Evolutionary conservation across 306 rosid genomes (phyloP).

Genomic region (Oemleria cerasiformis): DNA sequence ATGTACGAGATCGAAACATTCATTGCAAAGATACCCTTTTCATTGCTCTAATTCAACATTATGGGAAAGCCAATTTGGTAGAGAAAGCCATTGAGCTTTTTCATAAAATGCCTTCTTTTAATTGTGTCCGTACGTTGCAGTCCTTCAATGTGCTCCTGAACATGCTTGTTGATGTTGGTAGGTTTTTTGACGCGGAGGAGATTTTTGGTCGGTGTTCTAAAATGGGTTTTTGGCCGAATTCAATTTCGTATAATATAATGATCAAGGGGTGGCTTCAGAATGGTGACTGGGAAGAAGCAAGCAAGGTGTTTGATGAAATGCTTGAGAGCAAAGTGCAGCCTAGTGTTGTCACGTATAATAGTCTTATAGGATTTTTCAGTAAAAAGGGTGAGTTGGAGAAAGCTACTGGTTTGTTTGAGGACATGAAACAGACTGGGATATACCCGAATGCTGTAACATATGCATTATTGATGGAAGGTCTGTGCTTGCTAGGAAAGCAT

Average conservation of each 20-base stretch:
- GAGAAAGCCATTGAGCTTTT: conserved; percentile 64
- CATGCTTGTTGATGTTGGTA: conserved; percentile 40
- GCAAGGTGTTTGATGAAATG: conserved; percentile 78
- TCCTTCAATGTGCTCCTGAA: conserved; percentile 67
- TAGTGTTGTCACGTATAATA: conserved; percentile 88
- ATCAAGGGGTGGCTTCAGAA: conserved; percentile 62
- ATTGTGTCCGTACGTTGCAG: conserved; percentile 60
- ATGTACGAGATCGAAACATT: conserved; percentile 41
- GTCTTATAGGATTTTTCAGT: conserved; percentile 65
- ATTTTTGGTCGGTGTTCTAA: conserved; percentile 37
- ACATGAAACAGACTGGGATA: conserved; percentile 63
- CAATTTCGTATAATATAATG: conserved; percentile 65
- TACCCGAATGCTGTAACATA: conserved; percentile 69
- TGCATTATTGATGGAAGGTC: conserved; percentile 76
- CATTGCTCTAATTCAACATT: conserved; percentile 70
- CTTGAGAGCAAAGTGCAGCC: conserved; percentile 62
- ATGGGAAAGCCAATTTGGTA: conserved; percentile 43
- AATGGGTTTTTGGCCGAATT: conserved; percentile 72
- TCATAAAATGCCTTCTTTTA: conserved; percentile 50
- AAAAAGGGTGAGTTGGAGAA: conserved; percentile 63
- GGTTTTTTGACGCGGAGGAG: conserved; percentile 45
- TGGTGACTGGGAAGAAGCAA: conserved; percentile 57
- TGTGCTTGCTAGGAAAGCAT: conserved; percentile 51
- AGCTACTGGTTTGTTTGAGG: conserved; percentile 63
- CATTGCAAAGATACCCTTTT: conserved; percentile 63